phyloP scores from a whole-genome alignment of 2,329 filamentous ascomycete genomes.

The Cadophora sp. region DNA sequence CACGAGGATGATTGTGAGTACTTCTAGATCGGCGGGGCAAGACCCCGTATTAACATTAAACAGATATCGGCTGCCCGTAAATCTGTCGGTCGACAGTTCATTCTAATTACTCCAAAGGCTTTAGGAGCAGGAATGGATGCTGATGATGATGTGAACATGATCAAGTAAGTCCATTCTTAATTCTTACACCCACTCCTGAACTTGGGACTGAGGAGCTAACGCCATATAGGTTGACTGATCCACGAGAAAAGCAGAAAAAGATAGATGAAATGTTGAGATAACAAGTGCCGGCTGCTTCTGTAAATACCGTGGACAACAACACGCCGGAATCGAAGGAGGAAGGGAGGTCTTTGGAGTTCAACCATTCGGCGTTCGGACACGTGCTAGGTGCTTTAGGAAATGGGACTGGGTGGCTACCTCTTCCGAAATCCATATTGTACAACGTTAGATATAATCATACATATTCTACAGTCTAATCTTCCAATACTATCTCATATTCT shows the following conservation, averaged over 20 bases:
- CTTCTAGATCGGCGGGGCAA: slow-evolving; percentile 14
- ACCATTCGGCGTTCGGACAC: background rate
- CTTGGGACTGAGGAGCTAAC: slow-evolving; percentile 14
- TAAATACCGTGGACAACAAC: background rate
- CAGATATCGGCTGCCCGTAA: slow-evolving; percentile 84
- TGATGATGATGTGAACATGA: slow-evolving; percentile 77
- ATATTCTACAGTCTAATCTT: slow-evolving; percentile 12
- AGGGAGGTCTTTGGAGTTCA: background rate
- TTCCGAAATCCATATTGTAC: background rate
- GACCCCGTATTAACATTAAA: slow-evolving; percentile 31
- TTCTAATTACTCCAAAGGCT: slow-evolving; percentile 93
- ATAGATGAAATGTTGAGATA: slow-evolving; percentile 38
- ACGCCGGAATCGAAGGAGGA: background rate
- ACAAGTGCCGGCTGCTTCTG: background rate
- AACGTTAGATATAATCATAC: slow-evolving; percentile 2
- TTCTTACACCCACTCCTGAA: background rate
- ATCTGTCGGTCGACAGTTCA: slow-evolving; percentile 90
- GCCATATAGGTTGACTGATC: slow-evolving; percentile 59
- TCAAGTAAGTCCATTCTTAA: slow-evolving; percentile 61
- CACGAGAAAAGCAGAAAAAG: slow-evolving; percentile 53
- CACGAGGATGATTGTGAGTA: slow-evolving; percentile 87
- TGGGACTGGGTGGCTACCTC: background rate
- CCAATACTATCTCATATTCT: slow-evolving; percentile 57
- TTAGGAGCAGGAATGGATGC: slow-evolving; percentile 66
- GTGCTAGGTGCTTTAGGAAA: background rate